phyloP scores from a whole-genome alignment of 805 yeast genomes.

The Schizosaccharomyces pombe region ASM294v3 CU329670.1:4923001-4923500 shows the following conservation, averaged over 20 bases:
- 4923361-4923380: not conserved
- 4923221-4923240: slow-evolving; percentile 80
- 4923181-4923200: slow-evolving; percentile 54
- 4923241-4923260: slow-evolving; percentile 35
- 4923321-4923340: not conserved
- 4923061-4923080: slow-evolving; percentile 41
- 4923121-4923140: slow-evolving; percentile 42
- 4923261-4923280: not conserved
- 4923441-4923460: too few relatives aligned
- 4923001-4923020: slow-evolving; percentile 44
- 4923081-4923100: slow-evolving; percentile 42
- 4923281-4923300: not conserved
- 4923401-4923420: too few relatives aligned
- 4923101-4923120: slow-evolving; percentile 65
- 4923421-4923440: too few relatives aligned
- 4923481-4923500: too few relatives aligned
- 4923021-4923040: slow-evolving; percentile 38
- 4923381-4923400: too few relatives aligned
- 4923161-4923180: slow-evolving; percentile 63
- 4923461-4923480: too few relatives aligned
- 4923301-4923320: not conserved
- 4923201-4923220: slow-evolving; percentile 36
- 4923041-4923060: slow-evolving; percentile 59
- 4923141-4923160: slow-evolving; percentile 41
- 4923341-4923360: not conserved